phyloP scores from a whole-genome alignment of 2,329 filamentous ascomycete species.

The Sporothrix pallida region DNA sequence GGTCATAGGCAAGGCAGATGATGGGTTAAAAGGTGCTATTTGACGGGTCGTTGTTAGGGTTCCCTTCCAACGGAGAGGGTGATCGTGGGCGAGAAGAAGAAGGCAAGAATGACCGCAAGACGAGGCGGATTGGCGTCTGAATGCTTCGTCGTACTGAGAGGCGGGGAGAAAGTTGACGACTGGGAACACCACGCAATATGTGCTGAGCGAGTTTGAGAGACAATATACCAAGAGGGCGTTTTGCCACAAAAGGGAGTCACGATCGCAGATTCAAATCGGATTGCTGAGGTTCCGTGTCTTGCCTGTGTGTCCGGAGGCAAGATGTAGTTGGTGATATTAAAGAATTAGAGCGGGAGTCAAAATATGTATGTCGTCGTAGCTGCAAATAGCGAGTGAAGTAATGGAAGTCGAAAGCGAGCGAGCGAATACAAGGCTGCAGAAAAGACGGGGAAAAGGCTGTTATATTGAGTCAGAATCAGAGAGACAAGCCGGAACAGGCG shows the following conservation, averaged over 20 bases:
- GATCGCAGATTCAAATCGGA: background rate
- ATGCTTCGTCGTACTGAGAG: constrained; percentile 6
- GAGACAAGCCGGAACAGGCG: background rate
- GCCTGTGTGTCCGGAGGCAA: background rate
- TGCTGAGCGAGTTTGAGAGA: constrained; percentile 22
- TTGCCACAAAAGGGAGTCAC: constrained; percentile 10
- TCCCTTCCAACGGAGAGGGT: background rate
- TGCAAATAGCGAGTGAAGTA: constrained; percentile 8
- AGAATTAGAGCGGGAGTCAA: constrained; percentile 4
- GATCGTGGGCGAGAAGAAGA: background rate
- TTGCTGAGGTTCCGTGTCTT: constrained; percentile 16
- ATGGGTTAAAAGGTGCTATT: background rate
- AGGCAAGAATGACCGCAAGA: background rate
- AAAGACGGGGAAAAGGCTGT: constrained; percentile 19
- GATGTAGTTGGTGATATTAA: constrained; percentile 4
- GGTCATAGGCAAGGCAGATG: constrained; percentile 23
- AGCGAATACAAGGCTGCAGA: constrained; percentile 28
- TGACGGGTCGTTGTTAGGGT: background rate
- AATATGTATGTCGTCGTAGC: background rate
- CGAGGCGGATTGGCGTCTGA: background rate
- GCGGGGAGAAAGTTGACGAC: background rate
- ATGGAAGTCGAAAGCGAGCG: background rate
- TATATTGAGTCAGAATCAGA: constrained; percentile 22
- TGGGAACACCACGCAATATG: background rate
- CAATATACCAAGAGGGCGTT: background rate